Evolutionary conservation across 139 green algal species (phyloP).

Genomic region (Deuterostichococcus epilithicus): DNA sequence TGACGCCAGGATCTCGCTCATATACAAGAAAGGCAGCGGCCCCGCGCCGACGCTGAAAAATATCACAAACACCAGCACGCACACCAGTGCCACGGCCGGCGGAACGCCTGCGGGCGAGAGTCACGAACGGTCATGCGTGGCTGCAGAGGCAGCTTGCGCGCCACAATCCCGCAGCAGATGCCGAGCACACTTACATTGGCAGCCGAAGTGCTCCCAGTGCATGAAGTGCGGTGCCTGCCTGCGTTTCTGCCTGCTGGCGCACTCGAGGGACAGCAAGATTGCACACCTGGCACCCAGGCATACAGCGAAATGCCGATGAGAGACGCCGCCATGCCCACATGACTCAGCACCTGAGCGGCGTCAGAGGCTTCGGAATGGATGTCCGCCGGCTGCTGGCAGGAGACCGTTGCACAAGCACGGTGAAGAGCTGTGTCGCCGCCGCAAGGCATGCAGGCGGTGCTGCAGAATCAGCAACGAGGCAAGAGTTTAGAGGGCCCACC

Average conservation of each 20-base stretch:
- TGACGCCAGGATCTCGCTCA: conserved; percentile 67
- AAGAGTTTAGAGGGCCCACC: conserved; percentile 2
- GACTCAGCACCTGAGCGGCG: conserved; percentile 20
- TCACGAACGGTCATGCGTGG: too few species aligned
- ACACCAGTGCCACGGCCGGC: conserved; percentile 19
- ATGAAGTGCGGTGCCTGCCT: too few species aligned
- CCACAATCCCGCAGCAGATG: too few species aligned
- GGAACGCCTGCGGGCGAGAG: neutral
- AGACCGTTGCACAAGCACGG: too few species aligned
- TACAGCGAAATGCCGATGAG: conserved; percentile 33
- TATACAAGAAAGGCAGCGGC: conserved; percentile 71
- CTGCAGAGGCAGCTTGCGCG: conserved; percentile 11
- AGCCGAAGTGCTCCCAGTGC: neutral
- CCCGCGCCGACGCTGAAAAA: conserved; percentile 70
- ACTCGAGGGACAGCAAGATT: neutral
- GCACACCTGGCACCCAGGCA: conserved; percentile 24
- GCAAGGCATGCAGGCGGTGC: too few species aligned
- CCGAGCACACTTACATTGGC: conserved; percentile 6
- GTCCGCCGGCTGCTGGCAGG: too few species aligned
- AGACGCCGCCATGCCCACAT: conserved; percentile 56
- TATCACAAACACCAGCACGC: conserved; percentile 54
- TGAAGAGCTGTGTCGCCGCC: too few species aligned
- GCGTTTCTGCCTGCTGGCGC: too few species aligned
- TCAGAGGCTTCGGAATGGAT: neutral
- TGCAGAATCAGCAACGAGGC: neutral